Conservation (phyloP, 2,329 filamentous ascomycete species). For the Plenodomus biglobosus region DNA sequence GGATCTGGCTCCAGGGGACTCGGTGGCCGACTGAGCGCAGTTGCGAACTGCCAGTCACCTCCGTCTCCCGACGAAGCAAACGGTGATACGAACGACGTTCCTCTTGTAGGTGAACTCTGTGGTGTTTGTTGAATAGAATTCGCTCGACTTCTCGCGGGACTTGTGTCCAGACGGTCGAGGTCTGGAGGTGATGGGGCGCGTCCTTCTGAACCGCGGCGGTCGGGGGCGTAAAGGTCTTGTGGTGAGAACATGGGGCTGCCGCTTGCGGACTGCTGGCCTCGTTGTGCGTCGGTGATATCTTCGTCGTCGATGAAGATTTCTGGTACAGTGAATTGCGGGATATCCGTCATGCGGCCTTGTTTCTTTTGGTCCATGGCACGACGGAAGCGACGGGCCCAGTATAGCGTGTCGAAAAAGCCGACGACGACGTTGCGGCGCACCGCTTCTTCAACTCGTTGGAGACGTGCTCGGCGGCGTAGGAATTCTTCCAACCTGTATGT, state of each 20-base stretch:
- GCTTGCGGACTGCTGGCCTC: slow-evolving; percentile 39
- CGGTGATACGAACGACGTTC: slow-evolving; percentile 30
- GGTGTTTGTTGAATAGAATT: slow-evolving; percentile 46
- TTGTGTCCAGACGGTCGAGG: slow-evolving; percentile 23
- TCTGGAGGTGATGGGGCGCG: slow-evolving; percentile 30
- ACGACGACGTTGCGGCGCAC: slow-evolving; percentile 87
- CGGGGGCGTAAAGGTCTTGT: slow-evolving; percentile 29
- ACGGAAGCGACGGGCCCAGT: slow-evolving; percentile 83
- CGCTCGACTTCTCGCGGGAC: slow-evolving; percentile 30
- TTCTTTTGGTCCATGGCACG: slow-evolving; percentile 71
- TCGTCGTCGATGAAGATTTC: slow-evolving; percentile 89
- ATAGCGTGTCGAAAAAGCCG: slow-evolving; percentile 93
- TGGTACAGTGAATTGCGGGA: slow-evolving; percentile 81
- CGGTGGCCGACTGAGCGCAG: slow-evolving; percentile 45
- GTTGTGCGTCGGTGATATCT: slow-evolving; percentile 51
- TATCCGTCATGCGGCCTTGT: slow-evolving; percentile 69
- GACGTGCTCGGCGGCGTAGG: slow-evolving; percentile 79
- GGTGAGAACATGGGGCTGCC: slow-evolving; percentile 40
- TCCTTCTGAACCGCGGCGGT: slow-evolving; percentile 27
- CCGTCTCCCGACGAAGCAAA: slow-evolving; percentile 31
- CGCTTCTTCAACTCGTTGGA: slow-evolving; percentile 93
- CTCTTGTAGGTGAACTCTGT: slow-evolving; percentile 36
- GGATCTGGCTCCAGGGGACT: slow-evolving; percentile 39
- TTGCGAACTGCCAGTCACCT: slow-evolving; percentile 51
- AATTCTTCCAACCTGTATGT: slow-evolving; percentile 84